Conservation (phyloP, 2,329 filamentous ascomycete species). For the Diaporthe sp. region DNA sequence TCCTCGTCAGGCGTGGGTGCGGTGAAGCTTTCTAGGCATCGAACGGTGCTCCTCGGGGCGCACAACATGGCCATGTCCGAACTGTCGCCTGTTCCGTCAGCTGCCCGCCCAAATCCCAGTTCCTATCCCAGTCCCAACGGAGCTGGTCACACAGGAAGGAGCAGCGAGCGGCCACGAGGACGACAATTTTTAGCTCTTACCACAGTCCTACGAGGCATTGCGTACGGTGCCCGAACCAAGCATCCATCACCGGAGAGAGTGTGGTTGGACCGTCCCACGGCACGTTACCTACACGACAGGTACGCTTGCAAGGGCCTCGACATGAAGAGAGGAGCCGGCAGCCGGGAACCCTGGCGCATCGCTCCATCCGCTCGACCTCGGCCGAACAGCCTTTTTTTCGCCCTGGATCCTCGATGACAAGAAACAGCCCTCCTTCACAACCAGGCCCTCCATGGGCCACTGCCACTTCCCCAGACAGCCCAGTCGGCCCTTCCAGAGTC, state of each 20-base stretch:
- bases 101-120: conserved; percentile 10
- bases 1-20: conserved; percentile 10
- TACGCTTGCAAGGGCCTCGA: neutral
- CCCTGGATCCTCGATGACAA: neutral
- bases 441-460: neutral
- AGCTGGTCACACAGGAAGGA: conserved; percentile 4
- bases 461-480: conserved; percentile 25
- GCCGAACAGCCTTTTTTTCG: neutral
- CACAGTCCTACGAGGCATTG: neutral
- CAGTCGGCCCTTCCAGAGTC: conserved; percentile 29
- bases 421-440: neutral
- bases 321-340: conserved; percentile 6
- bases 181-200: conserved; percentile 3
- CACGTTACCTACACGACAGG: conserved; percentile 9
- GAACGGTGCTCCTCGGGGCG: conserved; percentile 19
- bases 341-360: conserved; percentile 24
- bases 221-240: conserved; percentile 9
- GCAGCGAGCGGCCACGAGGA: conserved; percentile 15
- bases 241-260: neutral
- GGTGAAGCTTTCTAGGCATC: conserved; percentile 35
- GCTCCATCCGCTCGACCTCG: conserved; percentile 27
- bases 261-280: conserved; percentile 4
- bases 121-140: conserved; percentile 2
- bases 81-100: conserved; percentile 34
- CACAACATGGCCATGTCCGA: conserved; percentile 3